Evolutionary conservation across 192 early-diverging fungal species (phyloP).

Genomic region (Podila epicladia): DNA sequence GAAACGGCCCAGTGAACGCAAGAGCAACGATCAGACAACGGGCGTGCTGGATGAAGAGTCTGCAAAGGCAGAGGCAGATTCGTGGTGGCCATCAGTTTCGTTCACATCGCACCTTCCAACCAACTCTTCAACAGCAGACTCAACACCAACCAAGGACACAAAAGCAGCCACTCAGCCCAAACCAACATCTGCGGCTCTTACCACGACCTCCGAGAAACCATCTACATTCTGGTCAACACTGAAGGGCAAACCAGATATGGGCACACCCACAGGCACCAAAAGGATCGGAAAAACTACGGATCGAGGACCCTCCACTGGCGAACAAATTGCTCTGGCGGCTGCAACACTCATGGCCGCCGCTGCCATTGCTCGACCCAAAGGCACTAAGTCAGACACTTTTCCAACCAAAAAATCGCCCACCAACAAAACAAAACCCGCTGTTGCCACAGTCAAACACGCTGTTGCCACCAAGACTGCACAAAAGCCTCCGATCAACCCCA

Average conservation of each 20-base stretch:
- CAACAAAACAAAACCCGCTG: background rate
- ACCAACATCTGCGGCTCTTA: too few relatives aligned
- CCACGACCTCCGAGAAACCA: too few relatives aligned
- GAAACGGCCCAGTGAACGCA: constrained; percentile 17
- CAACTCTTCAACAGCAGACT: background rate
- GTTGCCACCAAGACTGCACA: background rate
- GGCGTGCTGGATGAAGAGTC: constrained; percentile 22
- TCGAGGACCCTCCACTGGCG: background rate
- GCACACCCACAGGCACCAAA: background rate
- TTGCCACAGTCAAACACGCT: background rate
- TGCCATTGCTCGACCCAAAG: background rate
- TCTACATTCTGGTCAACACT: constrained; percentile 4
- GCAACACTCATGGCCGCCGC: background rate
- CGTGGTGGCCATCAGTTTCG: constrained; percentile 3
- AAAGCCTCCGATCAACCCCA: constrained; percentile 8
- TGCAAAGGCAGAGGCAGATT: background rate
- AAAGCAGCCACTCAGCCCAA: background rate
- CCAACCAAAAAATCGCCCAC: background rate
- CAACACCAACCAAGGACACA: background rate
- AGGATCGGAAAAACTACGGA: background rate
- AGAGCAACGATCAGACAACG: constrained; percentile 39
- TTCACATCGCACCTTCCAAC: background rate
- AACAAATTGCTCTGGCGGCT: background rate
- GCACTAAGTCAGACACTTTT: background rate
- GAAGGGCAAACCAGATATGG: background rate